These are phyloP conservation scores for Chrysoporthe cubensis DNA, from an alignment of 2,329 filamentous ascomycete genomes.

Conservation along the genomic window DNA sequence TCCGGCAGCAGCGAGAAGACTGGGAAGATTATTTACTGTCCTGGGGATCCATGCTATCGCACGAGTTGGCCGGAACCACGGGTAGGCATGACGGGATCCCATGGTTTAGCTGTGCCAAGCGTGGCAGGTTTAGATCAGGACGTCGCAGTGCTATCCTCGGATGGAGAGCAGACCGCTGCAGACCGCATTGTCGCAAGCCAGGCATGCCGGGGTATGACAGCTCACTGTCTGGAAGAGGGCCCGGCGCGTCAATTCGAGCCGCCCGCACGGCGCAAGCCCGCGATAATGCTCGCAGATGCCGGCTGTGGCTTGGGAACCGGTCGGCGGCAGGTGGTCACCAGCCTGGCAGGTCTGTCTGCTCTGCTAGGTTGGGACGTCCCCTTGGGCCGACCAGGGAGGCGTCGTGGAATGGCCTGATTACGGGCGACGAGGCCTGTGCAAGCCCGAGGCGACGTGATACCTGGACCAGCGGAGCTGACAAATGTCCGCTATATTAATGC, in stretches of 20 bases:
- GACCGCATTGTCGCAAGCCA: constrained; percentile 20
- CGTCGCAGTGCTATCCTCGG: constrained; percentile 21
- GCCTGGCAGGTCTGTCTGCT: not conserved
- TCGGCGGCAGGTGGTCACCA: no score
- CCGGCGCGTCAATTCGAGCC: not conserved
- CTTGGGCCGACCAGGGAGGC: not conserved
- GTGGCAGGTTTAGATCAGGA: constrained; percentile 11
- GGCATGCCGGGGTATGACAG: constrained; percentile 7
- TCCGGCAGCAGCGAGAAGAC: not conserved
- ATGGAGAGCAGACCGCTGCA: constrained; percentile 17
- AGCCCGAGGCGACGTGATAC: not conserved
- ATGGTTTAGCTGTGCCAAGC: constrained; percentile 14
- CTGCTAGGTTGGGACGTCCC: not conserved
- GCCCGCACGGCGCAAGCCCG: constrained; percentile 11
- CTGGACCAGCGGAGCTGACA: not conserved
- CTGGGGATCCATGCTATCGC: constrained; percentile 4
- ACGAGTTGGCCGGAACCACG: not conserved
- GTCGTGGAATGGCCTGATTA: constrained; percentile 11
- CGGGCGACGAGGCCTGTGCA: constrained; percentile 6
- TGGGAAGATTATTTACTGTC: constrained; percentile 5
- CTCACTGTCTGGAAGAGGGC: not conserved
- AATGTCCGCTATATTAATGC: constrained; percentile 1
- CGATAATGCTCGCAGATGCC: no score
- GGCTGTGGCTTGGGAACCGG: no score
- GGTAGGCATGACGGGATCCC: not conserved